Conservation (phyloP, 257 asterid genomes). For the Solanum chmielewskii region DNA sequence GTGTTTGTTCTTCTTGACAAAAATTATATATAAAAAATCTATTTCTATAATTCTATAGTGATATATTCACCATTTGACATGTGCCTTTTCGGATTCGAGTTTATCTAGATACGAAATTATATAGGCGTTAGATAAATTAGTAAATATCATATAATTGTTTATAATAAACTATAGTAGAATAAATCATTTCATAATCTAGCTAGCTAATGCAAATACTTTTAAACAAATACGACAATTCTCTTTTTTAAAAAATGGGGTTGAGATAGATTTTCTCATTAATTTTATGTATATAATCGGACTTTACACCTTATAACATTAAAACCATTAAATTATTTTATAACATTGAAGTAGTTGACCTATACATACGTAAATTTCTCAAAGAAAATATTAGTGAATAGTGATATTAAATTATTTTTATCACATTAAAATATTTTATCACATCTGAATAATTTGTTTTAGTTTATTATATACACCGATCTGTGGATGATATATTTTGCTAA, state of each 20-base stretch:
- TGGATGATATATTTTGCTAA: no score
- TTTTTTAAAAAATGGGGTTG: background rate
- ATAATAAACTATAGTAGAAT: no score
- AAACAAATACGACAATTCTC: background rate
- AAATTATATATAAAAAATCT: background rate
- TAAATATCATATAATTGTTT: no score
- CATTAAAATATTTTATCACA: no score
- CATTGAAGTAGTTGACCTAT: background rate
- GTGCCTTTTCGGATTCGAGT: no score
- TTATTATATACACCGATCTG: no score
- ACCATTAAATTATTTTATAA: background rate
- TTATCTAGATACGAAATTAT: no score
- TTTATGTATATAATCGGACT: background rate
- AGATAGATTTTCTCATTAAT: background rate
- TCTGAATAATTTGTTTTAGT: no score
- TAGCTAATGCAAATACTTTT: background rate
- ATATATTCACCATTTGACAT: background rate
- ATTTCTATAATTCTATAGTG: background rate
- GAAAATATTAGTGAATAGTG: background rate
- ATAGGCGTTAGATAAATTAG: no score
- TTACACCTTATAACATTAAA: background rate
- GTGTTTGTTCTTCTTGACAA: background rate
- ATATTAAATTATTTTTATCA: no score
- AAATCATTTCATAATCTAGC: background rate
- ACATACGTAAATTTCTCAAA: background rate